A percentile compares a stretch with the other conserved stretches of the same genome.
phyloP scores from a whole-genome alignment of 2,329 filamentous ascomycete genomes.

The Sporothrix schenckii region DNA sequence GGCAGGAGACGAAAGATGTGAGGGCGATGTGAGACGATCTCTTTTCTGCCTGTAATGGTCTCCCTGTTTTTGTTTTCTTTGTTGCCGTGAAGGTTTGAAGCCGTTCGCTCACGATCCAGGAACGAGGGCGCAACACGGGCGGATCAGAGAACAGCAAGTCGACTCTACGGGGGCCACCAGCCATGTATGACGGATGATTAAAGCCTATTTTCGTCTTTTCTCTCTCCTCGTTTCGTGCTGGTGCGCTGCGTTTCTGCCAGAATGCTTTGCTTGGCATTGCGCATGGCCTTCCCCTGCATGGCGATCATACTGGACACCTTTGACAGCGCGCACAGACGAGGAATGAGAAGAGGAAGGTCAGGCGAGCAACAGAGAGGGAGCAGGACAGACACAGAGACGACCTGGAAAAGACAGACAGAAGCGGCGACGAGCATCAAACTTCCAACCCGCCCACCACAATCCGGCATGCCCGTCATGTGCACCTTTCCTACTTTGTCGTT shows the following conservation, averaged over 20 bases:
- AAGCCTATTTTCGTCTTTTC: slow-evolving; percentile 11
- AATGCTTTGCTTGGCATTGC: slow-evolving; percentile 25
- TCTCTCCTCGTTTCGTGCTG: not conserved
- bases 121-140: slow-evolving; percentile 12
- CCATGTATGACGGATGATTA: not conserved
- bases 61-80: not conserved
- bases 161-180: not conserved
- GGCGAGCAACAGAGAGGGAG: not conserved
- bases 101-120: not conserved
- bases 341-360: not conserved
- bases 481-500: not conserved
- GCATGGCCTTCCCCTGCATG: slow-evolving; percentile 26
- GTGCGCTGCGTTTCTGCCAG: not conserved
- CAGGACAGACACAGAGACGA: not conserved
- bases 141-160: not conserved
- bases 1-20: slow-evolving; percentile 12
- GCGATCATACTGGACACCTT: slow-evolving; percentile 24
- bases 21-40: slow-evolving; percentile 25
- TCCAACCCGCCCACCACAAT: not conserved
- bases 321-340: slow-evolving; percentile 22
- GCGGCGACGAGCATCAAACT: slow-evolving; percentile 14
- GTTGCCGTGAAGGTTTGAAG: not conserved
- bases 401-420: not conserved
- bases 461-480: not conserved
- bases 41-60: not conserved